Evolutionary conservation across 257 asterid species (phyloP).

Genomic region (Salvia splendens): DNA sequence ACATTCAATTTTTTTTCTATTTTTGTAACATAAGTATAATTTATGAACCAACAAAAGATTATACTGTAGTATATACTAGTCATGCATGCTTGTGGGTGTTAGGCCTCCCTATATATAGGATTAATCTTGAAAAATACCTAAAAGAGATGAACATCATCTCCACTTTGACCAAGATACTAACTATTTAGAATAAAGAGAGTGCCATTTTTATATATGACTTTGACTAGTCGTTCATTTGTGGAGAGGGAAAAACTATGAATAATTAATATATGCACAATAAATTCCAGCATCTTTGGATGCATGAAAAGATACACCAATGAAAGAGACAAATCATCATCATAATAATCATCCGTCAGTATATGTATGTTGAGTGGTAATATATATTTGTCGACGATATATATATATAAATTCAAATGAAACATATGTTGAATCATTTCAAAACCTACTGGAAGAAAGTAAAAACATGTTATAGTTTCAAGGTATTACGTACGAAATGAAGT

Average conservation of each 20-base stretch:
- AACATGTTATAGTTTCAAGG: too few relatives aligned
- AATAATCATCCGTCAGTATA: too few relatives aligned
- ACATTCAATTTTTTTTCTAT: not conserved
- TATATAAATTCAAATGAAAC: too few relatives aligned
- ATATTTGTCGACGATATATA: too few relatives aligned
- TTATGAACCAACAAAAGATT: not conserved
- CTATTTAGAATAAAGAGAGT: too few relatives aligned
- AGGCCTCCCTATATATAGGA: constrained; percentile 22
- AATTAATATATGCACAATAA: not conserved
- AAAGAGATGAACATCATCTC: constrained; percentile 15
- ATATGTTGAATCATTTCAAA: too few relatives aligned
- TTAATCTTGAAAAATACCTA: constrained; percentile 27
- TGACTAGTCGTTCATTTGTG: not conserved
- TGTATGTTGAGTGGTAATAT: too few relatives aligned
- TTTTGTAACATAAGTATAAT: not conserved
- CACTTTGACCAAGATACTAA: constrained; percentile 3
- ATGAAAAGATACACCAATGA: not conserved
- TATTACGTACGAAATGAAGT: too few relatives aligned
- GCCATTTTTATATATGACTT: not conserved
- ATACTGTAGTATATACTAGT: not conserved
- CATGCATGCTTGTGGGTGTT: not conserved
- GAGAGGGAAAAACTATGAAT: not conserved
- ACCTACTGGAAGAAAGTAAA: too few relatives aligned
- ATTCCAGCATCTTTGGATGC: constrained; percentile 23
- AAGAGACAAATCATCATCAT: too few relatives aligned